Percentiles rank a stretch among this genome's conserved stretches.
Conservation (phyloP, 78 protist genomes). For the Dictyostelium capitatum region DNA sequence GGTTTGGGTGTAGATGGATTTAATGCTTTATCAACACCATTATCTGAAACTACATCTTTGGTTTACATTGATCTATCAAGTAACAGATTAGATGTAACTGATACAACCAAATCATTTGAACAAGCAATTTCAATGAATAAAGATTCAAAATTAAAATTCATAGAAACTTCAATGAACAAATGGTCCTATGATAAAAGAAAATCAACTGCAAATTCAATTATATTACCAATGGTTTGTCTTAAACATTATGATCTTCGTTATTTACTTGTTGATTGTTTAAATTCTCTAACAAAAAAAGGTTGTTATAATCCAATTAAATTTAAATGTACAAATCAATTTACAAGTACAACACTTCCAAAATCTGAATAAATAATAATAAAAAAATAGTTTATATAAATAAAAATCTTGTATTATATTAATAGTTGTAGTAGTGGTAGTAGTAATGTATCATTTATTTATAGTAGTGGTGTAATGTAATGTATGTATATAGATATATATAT, state of each 20-base stretch:
- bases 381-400: neutral
- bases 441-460: neutral
- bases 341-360: neutral
- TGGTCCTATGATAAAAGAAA: neutral
- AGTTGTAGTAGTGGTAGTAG: neutral
- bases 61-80: slow-evolving; percentile 37
- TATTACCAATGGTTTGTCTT: neutral
- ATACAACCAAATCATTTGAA: neutral
- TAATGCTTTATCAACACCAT: slow-evolving; percentile 2
- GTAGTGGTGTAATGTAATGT: too few species aligned
- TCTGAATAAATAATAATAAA: neutral
- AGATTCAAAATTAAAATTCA: neutral
- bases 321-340: neutral
- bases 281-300: neutral
- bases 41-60: slow-evolving; percentile 18
- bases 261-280: neutral
- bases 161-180: slow-evolving; percentile 3
- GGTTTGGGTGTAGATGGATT: slow-evolving; percentile 41
- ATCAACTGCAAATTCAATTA: neutral
- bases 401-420: neutral
- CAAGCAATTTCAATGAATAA: neutral
- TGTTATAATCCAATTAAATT: neutral
- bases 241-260: neutral
- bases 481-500: neutral
- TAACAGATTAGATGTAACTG: neutral